phyloP scores from a whole-genome alignment of 2,329 filamentous ascomycete genomes.

The Beauveria brongniartii region DNA sequence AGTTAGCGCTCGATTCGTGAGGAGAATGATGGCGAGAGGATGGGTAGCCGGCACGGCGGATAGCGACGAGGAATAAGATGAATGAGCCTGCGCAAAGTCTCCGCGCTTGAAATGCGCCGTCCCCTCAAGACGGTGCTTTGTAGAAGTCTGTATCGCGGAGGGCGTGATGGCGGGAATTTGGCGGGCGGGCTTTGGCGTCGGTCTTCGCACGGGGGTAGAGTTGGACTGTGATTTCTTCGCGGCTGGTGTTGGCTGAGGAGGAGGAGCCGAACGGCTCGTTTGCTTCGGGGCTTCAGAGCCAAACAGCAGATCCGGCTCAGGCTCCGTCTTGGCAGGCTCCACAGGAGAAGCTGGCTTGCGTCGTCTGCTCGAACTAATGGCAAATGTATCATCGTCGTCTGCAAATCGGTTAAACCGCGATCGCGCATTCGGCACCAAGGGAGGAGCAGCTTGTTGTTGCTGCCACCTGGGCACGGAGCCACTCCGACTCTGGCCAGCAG shows the following conservation, averaged over 20 bases:
- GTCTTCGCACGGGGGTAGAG: conserved; percentile 29
- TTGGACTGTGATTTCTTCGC: conserved; percentile 19
- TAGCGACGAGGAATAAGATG: conserved; percentile 72
- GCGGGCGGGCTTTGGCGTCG: conserved; percentile 43
- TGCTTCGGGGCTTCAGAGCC: conserved; percentile 29
- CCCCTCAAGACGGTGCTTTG: conserved; percentile 69
- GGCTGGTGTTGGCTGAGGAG: conserved; percentile 29
- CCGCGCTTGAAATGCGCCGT: conserved; percentile 89
- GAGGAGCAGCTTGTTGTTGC: conserved; percentile 34
- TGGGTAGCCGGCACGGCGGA: conserved; percentile 66
- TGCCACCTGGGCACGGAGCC: conserved; percentile 52
- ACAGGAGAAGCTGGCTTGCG: conserved; percentile 53
- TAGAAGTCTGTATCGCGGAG: conserved; percentile 64
- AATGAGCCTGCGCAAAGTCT: conserved; percentile 81
- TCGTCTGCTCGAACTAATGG: conserved; percentile 76
- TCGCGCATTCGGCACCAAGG: conserved; percentile 24
- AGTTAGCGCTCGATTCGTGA: conserved; percentile 86
- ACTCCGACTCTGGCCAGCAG: conserved; percentile 34
- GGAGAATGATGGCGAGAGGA: conserved; percentile 77
- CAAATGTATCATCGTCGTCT: conserved; percentile 70
- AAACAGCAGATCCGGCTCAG: conserved; percentile 59
- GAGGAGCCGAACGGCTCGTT: conserved; percentile 19
- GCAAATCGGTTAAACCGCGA: conserved; percentile 63
- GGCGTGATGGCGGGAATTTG: conserved; percentile 60
- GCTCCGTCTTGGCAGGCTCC: conserved; percentile 28